Conservation (phyloP, 257 asterid species). For the Solanum dulcamara region DNA sequence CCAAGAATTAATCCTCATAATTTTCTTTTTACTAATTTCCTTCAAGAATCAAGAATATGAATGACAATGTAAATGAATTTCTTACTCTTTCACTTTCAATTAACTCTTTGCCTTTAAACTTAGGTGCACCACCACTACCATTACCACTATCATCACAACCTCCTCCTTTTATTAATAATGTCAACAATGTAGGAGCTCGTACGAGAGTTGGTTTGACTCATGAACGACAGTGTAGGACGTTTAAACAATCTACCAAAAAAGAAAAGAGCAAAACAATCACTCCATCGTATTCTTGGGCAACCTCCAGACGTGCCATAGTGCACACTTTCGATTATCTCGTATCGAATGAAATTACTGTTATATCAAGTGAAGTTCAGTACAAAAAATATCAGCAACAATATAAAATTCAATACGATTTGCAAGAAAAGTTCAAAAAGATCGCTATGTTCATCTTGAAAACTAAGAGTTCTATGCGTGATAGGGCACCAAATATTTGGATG, state of each 20-base stretch:
- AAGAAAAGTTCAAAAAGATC: background rate
- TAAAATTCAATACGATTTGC: background rate
- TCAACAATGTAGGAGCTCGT: background rate
- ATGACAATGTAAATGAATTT: background rate
- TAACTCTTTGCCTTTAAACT: background rate
- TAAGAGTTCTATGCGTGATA: background rate
- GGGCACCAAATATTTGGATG: constrained; percentile 9
- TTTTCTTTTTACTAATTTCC: background rate
- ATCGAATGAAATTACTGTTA: background rate
- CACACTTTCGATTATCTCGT: background rate
- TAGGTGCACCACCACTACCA: background rate
- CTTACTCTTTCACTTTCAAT: constrained; percentile 9
- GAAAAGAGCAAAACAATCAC: background rate
- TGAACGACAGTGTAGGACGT: background rate
- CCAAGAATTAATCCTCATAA: background rate
- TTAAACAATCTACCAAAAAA: background rate
- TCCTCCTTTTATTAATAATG: background rate
- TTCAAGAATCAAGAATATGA: background rate
- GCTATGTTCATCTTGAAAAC: background rate
- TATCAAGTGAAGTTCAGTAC: constrained; percentile 7
- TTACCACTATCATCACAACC: background rate
- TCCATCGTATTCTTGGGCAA: constrained; percentile 9
- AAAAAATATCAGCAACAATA: background rate
- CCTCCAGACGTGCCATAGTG: background rate
- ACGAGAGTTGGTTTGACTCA: background rate